Base-by-base conservation (phyloP, 306 rosid genomes). In the Notholithocarpus densiflorus region DNA sequence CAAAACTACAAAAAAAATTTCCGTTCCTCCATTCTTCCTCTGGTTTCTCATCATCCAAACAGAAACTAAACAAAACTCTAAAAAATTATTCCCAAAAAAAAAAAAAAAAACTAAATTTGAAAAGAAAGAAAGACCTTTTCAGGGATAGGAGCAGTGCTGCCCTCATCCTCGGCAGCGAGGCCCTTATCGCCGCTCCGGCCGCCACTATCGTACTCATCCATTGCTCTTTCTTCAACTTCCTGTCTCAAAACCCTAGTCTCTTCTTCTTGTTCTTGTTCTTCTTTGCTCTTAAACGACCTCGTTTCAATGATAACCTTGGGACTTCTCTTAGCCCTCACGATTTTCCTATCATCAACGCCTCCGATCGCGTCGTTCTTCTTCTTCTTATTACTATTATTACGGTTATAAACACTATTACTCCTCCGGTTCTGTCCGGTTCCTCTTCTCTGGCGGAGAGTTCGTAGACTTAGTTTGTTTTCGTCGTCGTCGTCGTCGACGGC, bases 121-220 rank as follows among this genome's bases (percentile, higher is more conserved):
- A 55, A 14, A 75, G 14, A 56, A 4, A 71, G 5, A 51, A 8
- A 37, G 31, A 94, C 98, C 98, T 90, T 94, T 81, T 94, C 98
- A 10, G 98, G 98, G 64, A 94, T 70, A 27, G 97, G 98, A 86
- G 96, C 78, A 0, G 89, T 56, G 77, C 79, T 72, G 48, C 89
- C 92, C 45, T 90, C 98, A 4, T 92, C 98, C 40, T 90, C 97
- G 18, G 94, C 89, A 5, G 11, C 92, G 0, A 85, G 88, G 37
- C 79, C 94, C 86, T 90, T 94, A 59, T 87, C 96, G 9, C 84
- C 92, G 60, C 91, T 94, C 55, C 86, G 87, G 43, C 93, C 98
- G 37, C 96, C 97, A 45, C 97, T 90, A 73, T 89, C 94, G 53
- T 68, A 80, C 77, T 86, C 97, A 77, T 94, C 97, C 98, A 94